Percentiles rank a stretch among this genome's conserved stretches.
phyloP scores from a whole-genome alignment of 2,329 filamentous ascomycete genomes.

The Colletotrichum brevisporum region DNA sequence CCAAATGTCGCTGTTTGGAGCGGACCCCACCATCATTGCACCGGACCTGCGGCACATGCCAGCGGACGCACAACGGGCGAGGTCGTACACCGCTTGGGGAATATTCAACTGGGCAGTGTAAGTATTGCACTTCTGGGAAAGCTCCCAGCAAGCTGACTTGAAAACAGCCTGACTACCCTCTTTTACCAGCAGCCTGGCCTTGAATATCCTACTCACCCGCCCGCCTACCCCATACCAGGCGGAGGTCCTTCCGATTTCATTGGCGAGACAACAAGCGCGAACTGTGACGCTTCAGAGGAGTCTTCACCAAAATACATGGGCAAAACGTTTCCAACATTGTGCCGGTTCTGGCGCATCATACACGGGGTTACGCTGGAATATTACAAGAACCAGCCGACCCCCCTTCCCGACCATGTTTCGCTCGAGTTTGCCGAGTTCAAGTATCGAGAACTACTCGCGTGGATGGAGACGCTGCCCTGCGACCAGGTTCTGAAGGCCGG shows the following conservation, averaged over 20 bases:
- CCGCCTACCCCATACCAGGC: slow-evolving; percentile 44
- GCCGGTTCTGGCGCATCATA: slow-evolving; percentile 55
- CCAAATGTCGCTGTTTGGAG: slow-evolving; percentile 49
- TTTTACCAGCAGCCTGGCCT: slow-evolving; percentile 52
- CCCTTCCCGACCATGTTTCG: slow-evolving; percentile 27
- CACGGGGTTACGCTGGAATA: slow-evolving; percentile 50
- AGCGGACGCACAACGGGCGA: slow-evolving; percentile 33
- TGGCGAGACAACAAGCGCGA: not conserved
- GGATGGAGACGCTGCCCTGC: slow-evolving; percentile 51
- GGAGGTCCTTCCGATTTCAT: not conserved
- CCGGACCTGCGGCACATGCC: slow-evolving; percentile 34
- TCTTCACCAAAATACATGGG: slow-evolving; percentile 42
- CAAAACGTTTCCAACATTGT: slow-evolving; percentile 49
- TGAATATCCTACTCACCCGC: slow-evolving; percentile 31
- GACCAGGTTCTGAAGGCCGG: slow-evolving; percentile 45
- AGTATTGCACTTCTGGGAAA: not conserved
- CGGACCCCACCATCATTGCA: slow-evolving; percentile 17
- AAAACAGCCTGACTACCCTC: slow-evolving; percentile 47
- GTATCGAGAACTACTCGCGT: slow-evolving; percentile 56
- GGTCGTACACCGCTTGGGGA: slow-evolving; percentile 48
- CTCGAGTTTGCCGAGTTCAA: slow-evolving; percentile 52
- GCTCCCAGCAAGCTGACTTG: not conserved
- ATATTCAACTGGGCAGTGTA: slow-evolving; percentile 56
- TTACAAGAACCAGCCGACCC: slow-evolving; percentile 39
- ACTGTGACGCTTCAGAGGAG: not conserved